Evolutionary conservation across 1,139 yeast species (phyloP), one percentile per base, ranked within the genome.

Genomic region (Yamadazyma dushanensis): DNA sequence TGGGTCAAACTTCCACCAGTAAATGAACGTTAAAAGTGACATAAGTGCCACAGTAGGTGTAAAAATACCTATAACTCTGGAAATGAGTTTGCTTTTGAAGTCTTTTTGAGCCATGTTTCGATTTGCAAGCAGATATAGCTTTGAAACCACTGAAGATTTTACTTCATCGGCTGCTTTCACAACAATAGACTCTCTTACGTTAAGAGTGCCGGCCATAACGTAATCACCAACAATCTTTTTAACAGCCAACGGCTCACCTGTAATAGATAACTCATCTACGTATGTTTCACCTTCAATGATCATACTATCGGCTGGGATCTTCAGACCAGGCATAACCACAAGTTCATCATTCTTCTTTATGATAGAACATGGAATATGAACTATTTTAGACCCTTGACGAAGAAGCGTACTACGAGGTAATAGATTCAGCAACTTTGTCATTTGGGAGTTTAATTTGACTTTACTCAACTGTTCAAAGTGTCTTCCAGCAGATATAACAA

Each of bases 271-370:
- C 13, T 28, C 31, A 17, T 28, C 31, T 8, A 28, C 13, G 11
- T 16, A 28, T 7, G 31, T 7, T 14, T 28, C 31, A n/a, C 31
- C 31, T 15, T 28, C 22, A n/a, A 28, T 7, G 10, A 28, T 17
- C 8, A 28, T 7, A 13, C 31, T 22, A 17, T 28, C 31, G 17
- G 31, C 31, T n/a, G 31, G 31, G 9, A 28, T 28, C 22, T 28
- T 28, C 31, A 28, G 31, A 7, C 31, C 31, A 8, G 31, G 31
- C 31, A 28, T 28, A 15, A 28, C 31, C 5, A 28, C 31, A 28
- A 28, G 31, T 14, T 8, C 10, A 11, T 28, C 31, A 11, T 28
- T 16, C n/a, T 15, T 18, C 28, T 31, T 31, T 21, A 22, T 20
- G 9, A 28, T 14, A 4, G 31, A 28, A 22, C 31, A 28, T 11